Evolutionary conservation across 2,329 filamentous ascomycete genomes (phyloP), one percentile per base, ranked within the genome.

Genomic region (Paracoccidioides lutzii): DNA sequence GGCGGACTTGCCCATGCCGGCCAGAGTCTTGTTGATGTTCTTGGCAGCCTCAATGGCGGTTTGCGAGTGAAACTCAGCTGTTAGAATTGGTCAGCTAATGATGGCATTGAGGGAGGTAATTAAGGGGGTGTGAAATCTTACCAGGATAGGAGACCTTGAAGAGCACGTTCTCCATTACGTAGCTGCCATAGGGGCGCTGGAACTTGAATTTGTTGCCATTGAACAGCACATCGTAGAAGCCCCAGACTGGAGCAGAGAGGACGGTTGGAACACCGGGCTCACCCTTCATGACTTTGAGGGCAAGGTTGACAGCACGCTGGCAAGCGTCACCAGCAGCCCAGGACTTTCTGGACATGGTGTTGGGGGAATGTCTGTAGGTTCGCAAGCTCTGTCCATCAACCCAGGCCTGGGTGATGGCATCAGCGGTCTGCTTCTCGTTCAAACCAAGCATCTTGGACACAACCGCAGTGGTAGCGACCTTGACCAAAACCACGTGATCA

Each of bases 101-200:
- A 50, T 42, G 28, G 44, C 46, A 1, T 33, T 38, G 35, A 50
- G 37, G 37, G 37, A 8, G 37, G 37, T 3, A 12, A 12, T 22
- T 22, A 22, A 22, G 22, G 22, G 22, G 22, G 22, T 22, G 22
- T 22, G 22, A 37, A 52, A 41, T 68, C 80, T 71, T 78, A 89
- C 87, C 87, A 68, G 91, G 91, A 73, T 96, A 97, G 48, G 93
- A 98, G 59, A 98, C 93, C 82, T 98, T 98, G 85, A 98, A 98
- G 61, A 98, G 84, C 59, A 98, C 90, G 69, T 97, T 98, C 83
- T 98, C 93, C 93, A 98, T 98, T 63, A 98, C 93, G 73, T 98
- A 98, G 79, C 87, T 95, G 69, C 90, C 91, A 69, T 98, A 98
- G 57, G 85, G 83, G 60, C 93, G 84, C 79, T 97, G 91, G 81